Percentiles rank a stretch among this genome's conserved stretches.
These are phyloP conservation scores for Sphagnum contortum DNA, from an alignment of 225 moss, liverwort and hornwort genomes.

Conservation along the genomic window DNA sequence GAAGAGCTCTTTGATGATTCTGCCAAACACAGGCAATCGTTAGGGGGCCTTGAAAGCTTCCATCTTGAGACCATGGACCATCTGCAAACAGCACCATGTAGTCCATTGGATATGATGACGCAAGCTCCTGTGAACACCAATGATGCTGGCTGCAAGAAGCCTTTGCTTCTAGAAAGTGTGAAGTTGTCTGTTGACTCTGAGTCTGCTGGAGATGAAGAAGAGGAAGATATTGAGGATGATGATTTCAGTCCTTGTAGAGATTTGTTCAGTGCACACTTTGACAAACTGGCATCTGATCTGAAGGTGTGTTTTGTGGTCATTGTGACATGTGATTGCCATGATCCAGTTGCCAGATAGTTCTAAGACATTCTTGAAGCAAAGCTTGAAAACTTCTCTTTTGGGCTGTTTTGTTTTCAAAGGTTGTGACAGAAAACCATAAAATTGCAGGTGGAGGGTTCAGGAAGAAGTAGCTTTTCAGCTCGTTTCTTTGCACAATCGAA, in stretches of 20 bases:
- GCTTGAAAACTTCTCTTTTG: no score
- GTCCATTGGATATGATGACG: constrained; percentile 17
- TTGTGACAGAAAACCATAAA: no score
- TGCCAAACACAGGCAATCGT: constrained; percentile 11
- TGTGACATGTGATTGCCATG: not conserved
- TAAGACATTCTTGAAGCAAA: no score
- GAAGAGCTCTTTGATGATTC: constrained; percentile 18
- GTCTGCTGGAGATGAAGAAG: constrained; percentile 9
- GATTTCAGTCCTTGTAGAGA: constrained; percentile 22
- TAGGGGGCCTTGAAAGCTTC: constrained; percentile 12
- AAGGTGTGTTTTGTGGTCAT: constrained; percentile 13
- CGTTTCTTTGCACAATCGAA: constrained; percentile 26
- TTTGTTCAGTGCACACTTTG: constrained; percentile 18
- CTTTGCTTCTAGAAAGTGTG: constrained; percentile 8
- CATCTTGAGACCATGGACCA: constrained; percentile 19
- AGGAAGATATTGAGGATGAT: constrained; percentile 10
- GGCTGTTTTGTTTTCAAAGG: no score
- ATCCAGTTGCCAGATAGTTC: no score
- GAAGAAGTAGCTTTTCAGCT: constrained; percentile 30
- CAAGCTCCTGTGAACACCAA: constrained; percentile 3
- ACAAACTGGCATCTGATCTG: constrained; percentile 14
- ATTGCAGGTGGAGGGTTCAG: constrained; percentile 31
- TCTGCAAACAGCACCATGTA: constrained; percentile 12
- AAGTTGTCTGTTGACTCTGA: constrained; percentile 12
- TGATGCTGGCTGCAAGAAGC: constrained; percentile 9